phyloP scores from a whole-genome alignment of 345 rosid genomes.

The Chamaenerion angustifolium region DNA sequence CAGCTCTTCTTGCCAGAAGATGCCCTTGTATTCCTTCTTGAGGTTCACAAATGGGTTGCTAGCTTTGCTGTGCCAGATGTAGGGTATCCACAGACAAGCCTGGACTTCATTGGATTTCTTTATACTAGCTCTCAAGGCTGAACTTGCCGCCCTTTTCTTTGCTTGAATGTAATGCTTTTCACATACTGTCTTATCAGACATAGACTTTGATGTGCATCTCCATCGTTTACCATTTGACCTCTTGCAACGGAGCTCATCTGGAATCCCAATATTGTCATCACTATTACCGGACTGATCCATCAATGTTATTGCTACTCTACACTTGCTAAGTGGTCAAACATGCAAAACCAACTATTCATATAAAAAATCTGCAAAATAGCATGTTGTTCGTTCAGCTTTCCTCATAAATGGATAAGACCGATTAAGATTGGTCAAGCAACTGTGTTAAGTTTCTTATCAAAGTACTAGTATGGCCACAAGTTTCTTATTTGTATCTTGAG shows the following conservation, averaged over 20 bases:
- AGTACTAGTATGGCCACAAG: too few species aligned
- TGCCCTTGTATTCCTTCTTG: too few species aligned
- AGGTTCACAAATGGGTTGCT: too few species aligned
- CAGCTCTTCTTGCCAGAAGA: too few species aligned
- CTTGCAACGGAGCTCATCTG: constrained; percentile 92
- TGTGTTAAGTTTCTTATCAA: too few species aligned
- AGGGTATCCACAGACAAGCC: too few species aligned
- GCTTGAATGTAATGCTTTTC: constrained; percentile 96
- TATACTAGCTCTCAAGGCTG: constrained; percentile 68
- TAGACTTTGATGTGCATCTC: constrained; percentile 97
- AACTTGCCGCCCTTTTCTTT: constrained; percentile 87
- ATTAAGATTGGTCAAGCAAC: too few species aligned
- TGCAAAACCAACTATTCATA: constrained; percentile 4
- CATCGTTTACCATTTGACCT: constrained; percentile 97
- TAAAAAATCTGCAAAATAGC: constrained; percentile 5
- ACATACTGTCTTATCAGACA: constrained; percentile 96
- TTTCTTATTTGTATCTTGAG: too few species aligned
- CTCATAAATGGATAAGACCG: too few species aligned
- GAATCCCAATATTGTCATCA: constrained; percentile 59
- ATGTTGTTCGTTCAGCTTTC: too few species aligned
- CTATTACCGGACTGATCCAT: constrained; percentile 24
- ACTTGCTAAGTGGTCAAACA: constrained; percentile 5
- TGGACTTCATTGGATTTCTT: constrained; percentile 75
- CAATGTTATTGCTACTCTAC: constrained; percentile 1
- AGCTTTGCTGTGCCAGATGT: too few species aligned